phyloP scores from a whole-genome alignment of 345 rosid genomes.

The Populus pruinosa region DNA sequence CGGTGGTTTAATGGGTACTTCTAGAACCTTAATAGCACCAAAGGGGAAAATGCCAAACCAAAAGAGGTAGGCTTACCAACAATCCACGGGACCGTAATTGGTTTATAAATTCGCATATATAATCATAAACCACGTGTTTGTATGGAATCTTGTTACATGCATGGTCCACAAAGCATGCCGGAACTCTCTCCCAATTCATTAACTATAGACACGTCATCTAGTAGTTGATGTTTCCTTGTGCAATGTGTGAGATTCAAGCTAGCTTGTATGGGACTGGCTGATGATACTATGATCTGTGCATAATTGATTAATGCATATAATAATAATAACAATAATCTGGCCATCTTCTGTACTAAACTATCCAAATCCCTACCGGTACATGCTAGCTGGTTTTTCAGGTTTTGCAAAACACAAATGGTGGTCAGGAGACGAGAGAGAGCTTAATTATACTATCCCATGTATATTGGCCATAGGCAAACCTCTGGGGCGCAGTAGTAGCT shows the following conservation, averaged over 20 bases:
- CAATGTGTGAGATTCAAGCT: background rate
- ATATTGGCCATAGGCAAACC: background rate
- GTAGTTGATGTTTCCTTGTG: background rate
- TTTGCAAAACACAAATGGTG: background rate
- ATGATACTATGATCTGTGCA: background rate
- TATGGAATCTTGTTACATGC: slow-evolving; percentile 16
- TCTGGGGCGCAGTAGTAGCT: background rate
- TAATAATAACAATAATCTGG: background rate
- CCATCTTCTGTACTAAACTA: background rate
- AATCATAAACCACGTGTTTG: slow-evolving; percentile 30
- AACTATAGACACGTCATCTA: background rate
- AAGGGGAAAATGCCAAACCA: no score
- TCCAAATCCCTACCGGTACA: background rate
- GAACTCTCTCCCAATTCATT: slow-evolving; percentile 23
- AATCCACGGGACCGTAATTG: background rate
- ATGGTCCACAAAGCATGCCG: slow-evolving; percentile 13
- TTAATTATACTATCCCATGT: background rate
- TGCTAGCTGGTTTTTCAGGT: background rate
- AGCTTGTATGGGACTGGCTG: background rate
- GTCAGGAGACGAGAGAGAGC: background rate
- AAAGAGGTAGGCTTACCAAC: background rate
- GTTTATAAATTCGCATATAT: background rate
- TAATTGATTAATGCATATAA: background rate
- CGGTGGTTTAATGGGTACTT: no score
- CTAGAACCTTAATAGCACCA: no score